Percentiles rank a stretch among this genome's conserved stretches.
Evolutionary conservation across 768 basidiomycete genomes (phyloP).

Genomic region (Brasilioporus rufonigricans): DNA sequence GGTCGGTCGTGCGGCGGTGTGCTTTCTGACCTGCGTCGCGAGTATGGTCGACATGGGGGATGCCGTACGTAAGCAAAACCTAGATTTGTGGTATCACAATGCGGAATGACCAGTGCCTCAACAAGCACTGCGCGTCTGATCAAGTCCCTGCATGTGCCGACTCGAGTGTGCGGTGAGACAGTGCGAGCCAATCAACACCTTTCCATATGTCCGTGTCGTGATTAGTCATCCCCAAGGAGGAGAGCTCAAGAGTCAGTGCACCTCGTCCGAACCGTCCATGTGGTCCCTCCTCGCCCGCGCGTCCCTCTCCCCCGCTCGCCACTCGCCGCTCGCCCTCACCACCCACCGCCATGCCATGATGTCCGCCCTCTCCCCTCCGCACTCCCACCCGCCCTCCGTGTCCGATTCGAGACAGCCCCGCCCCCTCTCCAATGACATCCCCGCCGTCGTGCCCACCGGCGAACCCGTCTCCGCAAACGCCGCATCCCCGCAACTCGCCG

Average conservation of each 20-base stretch:
- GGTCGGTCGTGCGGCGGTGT: constrained; percentile 76
- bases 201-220: constrained; percentile 3
- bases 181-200: background rate
- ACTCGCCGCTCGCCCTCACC: background rate
- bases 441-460: constrained; percentile 48
- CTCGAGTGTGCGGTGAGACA: too few relatives aligned
- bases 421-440: constrained; percentile 40
- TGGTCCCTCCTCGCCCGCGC: constrained; percentile 19
- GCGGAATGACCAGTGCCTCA: too few relatives aligned
- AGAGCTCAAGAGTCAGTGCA: background rate
- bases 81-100: too few relatives aligned
- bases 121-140: too few relatives aligned
- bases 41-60: constrained; percentile 32
- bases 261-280: constrained; percentile 13
- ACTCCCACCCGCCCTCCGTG: constrained; percentile 25
- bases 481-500: constrained; percentile 68
- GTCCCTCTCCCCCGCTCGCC: background rate
- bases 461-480: constrained; percentile 53
- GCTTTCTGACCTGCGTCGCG: constrained; percentile 50
- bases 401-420: constrained; percentile 18
- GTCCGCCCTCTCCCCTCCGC: constrained; percentile 49
- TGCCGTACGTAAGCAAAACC: constrained; percentile 14
- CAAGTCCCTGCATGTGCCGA: too few relatives aligned
- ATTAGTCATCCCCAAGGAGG: constrained; percentile 24
- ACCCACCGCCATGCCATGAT: constrained; percentile 59